Evolutionary conservation across 345 rosid genomes (phyloP).

Genomic region (Arabidopsis suecica): DNA sequence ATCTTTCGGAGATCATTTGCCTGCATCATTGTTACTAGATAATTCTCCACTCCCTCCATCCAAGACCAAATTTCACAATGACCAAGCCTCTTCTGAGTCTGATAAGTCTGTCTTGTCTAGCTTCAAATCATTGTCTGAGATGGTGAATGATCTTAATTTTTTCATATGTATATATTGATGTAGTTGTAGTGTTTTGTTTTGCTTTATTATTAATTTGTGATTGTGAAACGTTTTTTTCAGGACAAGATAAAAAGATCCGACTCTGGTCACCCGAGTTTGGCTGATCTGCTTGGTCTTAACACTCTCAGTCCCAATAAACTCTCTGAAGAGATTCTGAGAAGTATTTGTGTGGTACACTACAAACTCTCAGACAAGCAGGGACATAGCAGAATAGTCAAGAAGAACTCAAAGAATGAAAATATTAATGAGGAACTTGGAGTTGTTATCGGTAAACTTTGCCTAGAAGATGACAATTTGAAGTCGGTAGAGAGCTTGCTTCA

Average conservation of each 20-base stretch:
- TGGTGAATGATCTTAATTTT: conserved; percentile 26
- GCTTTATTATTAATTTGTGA: background rate
- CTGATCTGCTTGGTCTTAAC: conserved; percentile 64
- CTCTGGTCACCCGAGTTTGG: conserved; percentile 65
- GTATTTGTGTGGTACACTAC: conserved; percentile 70
- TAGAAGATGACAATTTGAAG: conserved; percentile 58
- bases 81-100: conserved; percentile 31
- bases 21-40: conserved; percentile 22
- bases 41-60: conserved; percentile 17
- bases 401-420: conserved; percentile 44
- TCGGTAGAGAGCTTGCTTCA: conserved; percentile 60
- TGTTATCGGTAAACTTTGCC: conserved; percentile 54
- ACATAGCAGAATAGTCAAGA: conserved; percentile 40
- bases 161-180: background rate
- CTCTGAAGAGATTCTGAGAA: conserved; percentile 67
- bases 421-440: conserved; percentile 33
- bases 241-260: conserved; percentile 41
- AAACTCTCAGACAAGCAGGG: conserved; percentile 52
- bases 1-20: conserved; percentile 55
- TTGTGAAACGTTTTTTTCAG: conserved; percentile 47
- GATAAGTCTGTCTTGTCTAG: conserved; percentile 10
- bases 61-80: conserved; percentile 40
- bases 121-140: conserved; percentile 9
- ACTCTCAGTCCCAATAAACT: conserved; percentile 56
- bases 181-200: background rate